Conservation (phyloP, 495 filamentous ascomycete species). For the Apiosordaria backusii region DNA sequence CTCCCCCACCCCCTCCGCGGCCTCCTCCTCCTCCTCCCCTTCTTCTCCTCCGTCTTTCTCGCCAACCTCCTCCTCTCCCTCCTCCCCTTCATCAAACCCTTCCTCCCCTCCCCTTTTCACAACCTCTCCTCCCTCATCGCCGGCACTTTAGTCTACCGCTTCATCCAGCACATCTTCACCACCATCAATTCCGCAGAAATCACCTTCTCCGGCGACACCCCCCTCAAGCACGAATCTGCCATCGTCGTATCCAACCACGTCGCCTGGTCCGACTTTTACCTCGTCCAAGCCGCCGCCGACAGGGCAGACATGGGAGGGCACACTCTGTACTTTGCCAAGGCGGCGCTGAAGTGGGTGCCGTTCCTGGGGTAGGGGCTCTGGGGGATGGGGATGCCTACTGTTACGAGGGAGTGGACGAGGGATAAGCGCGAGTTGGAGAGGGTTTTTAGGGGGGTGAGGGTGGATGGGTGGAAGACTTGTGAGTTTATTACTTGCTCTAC, state of each 20-base stretch:
- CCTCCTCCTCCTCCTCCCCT: not conserved
- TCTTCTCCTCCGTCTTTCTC: not conserved
- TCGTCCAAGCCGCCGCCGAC: constrained; percentile 55
- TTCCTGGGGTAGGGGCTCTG: constrained; percentile 59
- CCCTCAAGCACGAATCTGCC: constrained; percentile 49
- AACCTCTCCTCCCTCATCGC: constrained; percentile 49
- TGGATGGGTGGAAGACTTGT: constrained; percentile 53
- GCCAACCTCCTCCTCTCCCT: not conserved
- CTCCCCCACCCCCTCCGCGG: constrained; percentile 29
- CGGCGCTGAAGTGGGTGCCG: constrained; percentile 51
- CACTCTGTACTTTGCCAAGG: constrained; percentile 58
- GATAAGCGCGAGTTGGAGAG: constrained; percentile 52
- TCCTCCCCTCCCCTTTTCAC: constrained; percentile 36
- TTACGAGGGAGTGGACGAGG: constrained; percentile 52
- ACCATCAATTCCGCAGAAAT: constrained; percentile 47
- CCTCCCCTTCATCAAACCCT: not conserved
- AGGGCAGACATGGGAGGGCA: constrained; percentile 52
- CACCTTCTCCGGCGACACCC: constrained; percentile 45
- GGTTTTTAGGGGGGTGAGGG: constrained; percentile 49
- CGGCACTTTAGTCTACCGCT: constrained; percentile 44
- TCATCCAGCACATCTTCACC: constrained; percentile 53
- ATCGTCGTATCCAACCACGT: constrained; percentile 58
- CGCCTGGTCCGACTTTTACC: constrained; percentile 58
- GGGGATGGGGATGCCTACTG: constrained; percentile 59
- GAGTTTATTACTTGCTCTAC: constrained; percentile 20